These are phyloP conservation scores for Phaeotremella fagi DNA, from an alignment of 768 basidiomycete species.

Conservation along the genomic window DNA sequence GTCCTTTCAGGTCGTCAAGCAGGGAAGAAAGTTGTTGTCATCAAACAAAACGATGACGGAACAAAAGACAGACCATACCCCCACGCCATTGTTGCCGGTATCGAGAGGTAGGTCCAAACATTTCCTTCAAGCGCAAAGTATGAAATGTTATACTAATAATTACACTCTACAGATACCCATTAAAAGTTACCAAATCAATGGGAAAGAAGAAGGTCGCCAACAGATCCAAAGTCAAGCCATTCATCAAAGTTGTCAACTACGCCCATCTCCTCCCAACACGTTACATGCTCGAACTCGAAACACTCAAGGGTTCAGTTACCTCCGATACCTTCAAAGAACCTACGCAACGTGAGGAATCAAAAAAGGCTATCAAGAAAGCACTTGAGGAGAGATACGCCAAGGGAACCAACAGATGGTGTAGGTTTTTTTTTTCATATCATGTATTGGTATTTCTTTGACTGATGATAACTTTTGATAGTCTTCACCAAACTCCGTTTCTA, in stretches of 20 bases:
- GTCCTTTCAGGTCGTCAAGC: slow-evolving; percentile 98
- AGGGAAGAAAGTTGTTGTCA: slow-evolving; percentile 98
- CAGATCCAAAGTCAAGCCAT: slow-evolving; percentile 98
- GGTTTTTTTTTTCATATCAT: slow-evolving; percentile 15
- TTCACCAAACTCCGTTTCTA: slow-evolving; percentile 50
- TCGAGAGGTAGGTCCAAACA: slow-evolving; percentile 66
- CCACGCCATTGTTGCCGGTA: slow-evolving; percentile 95
- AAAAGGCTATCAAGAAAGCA: slow-evolving; percentile 93
- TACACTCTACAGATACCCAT: slow-evolving; percentile 60
- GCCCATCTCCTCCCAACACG: slow-evolving; percentile 99
- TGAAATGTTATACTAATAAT: no score
- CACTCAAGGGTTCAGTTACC: slow-evolving; percentile 77
- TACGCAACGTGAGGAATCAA: slow-evolving; percentile 85
- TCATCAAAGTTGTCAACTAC: slow-evolving; percentile 99
- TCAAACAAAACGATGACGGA: slow-evolving; percentile 95
- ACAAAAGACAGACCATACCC: slow-evolving; percentile 94
- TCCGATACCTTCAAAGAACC: slow-evolving; percentile 96
- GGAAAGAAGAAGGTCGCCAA: slow-evolving; percentile 87
- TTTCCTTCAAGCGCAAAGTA: no score
- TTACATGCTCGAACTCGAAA: slow-evolving; percentile 94
- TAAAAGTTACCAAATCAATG: slow-evolving; percentile 97
- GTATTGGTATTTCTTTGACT: neutral
- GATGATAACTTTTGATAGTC: slow-evolving; percentile 23
- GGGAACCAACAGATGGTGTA: slow-evolving; percentile 94
- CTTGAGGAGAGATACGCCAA: slow-evolving; percentile 88